phyloP scores from a whole-genome alignment of 2,329 filamentous ascomycete species.

The Madurella fahalii region DNA sequence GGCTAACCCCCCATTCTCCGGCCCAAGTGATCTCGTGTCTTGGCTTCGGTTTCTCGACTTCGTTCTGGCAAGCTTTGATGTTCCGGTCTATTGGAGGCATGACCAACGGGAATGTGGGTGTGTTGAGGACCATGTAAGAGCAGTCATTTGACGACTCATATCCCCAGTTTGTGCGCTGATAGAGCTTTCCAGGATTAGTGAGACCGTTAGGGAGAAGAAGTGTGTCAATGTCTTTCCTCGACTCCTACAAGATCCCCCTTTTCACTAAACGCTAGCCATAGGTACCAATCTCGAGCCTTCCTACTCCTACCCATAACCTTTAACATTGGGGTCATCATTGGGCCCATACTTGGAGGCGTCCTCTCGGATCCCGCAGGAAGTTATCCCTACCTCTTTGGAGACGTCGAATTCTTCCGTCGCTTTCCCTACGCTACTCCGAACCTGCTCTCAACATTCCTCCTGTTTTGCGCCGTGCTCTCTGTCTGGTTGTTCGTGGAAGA shows the following conservation, averaged over 20 bases:
- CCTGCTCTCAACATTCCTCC: conserved; percentile 46
- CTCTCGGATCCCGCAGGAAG: conserved; percentile 43
- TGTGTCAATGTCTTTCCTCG: conserved; percentile 20
- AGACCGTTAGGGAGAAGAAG: conserved; percentile 42
- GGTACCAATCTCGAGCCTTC: conserved; percentile 42
- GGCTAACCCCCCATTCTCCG: background rate
- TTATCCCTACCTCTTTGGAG: conserved; percentile 44
- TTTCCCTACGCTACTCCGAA: conserved; percentile 56
- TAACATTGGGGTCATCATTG: conserved; percentile 61
- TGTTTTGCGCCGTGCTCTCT: conserved; percentile 39
- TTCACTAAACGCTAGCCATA: conserved; percentile 17
- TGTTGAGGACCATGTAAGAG: conserved; percentile 64
- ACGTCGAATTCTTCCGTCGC: conserved; percentile 41
- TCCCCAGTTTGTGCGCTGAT: background rate
- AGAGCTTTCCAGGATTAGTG: conserved; percentile 37
- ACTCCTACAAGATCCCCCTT: background rate
- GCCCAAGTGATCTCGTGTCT: conserved; percentile 51
- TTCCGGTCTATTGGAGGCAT: conserved; percentile 63
- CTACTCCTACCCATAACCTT: conserved; percentile 62
- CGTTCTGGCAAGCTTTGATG: conserved; percentile 57
- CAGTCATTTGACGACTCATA: background rate
- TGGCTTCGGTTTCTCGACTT: conserved; percentile 66
- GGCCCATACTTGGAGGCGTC: conserved; percentile 47
- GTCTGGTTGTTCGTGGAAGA: conserved; percentile 52
- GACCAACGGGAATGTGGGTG: conserved; percentile 70